Evolutionary conservation across 2,329 filamentous ascomycete genomes (phyloP).

Genomic region (Neofusicoccum sp.): DNA sequence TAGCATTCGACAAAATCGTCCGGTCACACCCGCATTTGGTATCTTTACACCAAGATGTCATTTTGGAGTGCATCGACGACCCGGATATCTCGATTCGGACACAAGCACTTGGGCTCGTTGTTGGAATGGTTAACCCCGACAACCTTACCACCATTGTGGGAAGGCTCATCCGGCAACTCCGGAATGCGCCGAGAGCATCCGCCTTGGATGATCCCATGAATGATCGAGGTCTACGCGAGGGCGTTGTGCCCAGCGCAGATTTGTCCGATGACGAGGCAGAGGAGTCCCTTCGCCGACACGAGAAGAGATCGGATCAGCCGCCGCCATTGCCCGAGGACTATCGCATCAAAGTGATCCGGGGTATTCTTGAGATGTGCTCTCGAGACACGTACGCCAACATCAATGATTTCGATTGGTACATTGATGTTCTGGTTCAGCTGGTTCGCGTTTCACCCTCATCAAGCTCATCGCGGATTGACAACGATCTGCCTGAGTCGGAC

Average conservation of each 20-base stretch:
- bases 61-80: slow-evolving; percentile 94
- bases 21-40: slow-evolving; percentile 85
- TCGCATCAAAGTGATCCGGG: slow-evolving; percentile 75
- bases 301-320: slow-evolving; percentile 51
- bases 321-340: slow-evolving; percentile 83
- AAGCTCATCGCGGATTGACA: slow-evolving; percentile 9
- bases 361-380: slow-evolving; percentile 87
- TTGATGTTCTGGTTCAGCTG: slow-evolving; percentile 84
- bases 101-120: slow-evolving; percentile 86
- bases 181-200: slow-evolving; percentile 63
- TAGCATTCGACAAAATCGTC: slow-evolving; percentile 96
- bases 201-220: slow-evolving; percentile 48
- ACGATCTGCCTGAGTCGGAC: slow-evolving; percentile 26
- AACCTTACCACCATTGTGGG: slow-evolving; percentile 84
- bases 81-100: slow-evolving; percentile 93
- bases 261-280: slow-evolving; percentile 61
- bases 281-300: slow-evolving; percentile 55
- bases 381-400: slow-evolving; percentile 85
- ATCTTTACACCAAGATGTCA: slow-evolving; percentile 91
- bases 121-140: slow-evolving; percentile 89
- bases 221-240: slow-evolving; percentile 47
- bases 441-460: slow-evolving; percentile 67
- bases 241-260: slow-evolving; percentile 54
- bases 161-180: slow-evolving; percentile 82
- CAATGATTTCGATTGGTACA: slow-evolving; percentile 95